A percentile compares a stretch with the other conserved stretches of the same genome.
These are phyloP conservation scores for Blastocystis sp. DNA, from an alignment of 352 stramenopile genomes.

Conservation along the genomic window DNA sequence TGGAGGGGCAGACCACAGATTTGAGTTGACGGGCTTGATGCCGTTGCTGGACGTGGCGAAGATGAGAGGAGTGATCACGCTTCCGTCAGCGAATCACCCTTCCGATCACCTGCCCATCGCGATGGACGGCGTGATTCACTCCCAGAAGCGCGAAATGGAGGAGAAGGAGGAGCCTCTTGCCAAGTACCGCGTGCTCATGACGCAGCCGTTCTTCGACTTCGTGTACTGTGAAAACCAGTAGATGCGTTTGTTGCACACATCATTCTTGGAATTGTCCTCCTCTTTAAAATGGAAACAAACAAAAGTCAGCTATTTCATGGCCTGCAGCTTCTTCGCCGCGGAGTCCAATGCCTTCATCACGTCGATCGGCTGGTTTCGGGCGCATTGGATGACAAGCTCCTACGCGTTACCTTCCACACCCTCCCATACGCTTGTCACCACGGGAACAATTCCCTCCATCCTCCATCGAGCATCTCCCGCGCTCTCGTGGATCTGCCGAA, in stretches of 20 bases:
- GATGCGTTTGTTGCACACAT: too few relatives aligned
- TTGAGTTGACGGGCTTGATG: background rate
- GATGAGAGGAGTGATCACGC: background rate
- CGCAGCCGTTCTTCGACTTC: background rate
- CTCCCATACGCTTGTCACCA: slow-evolving; percentile 27
- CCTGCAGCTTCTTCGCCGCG: background rate
- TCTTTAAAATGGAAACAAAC: too few relatives aligned
- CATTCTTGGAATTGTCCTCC: too few relatives aligned
- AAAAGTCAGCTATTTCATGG: too few relatives aligned
- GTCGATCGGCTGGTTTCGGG: slow-evolving; percentile 31
- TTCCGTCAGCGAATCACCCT: background rate
- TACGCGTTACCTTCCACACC: background rate
- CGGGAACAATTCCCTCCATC: background rate
- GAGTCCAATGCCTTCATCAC: slow-evolving; percentile 17
- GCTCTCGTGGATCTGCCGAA: slow-evolving; percentile 33
- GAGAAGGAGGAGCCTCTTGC: background rate
- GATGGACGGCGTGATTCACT: background rate
- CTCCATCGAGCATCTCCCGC: slow-evolving; percentile 35
- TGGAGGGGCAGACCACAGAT: background rate
- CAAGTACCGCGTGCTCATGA: background rate
- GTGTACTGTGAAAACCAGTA: background rate
- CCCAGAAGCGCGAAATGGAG: background rate
- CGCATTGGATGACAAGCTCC: slow-evolving; percentile 52
- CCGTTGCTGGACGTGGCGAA: background rate
- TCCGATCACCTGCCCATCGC: background rate